phyloP scores from a whole-genome alignment of 2,329 filamentous ascomycete genomes.

The Ophiostoma quercus region DNA sequence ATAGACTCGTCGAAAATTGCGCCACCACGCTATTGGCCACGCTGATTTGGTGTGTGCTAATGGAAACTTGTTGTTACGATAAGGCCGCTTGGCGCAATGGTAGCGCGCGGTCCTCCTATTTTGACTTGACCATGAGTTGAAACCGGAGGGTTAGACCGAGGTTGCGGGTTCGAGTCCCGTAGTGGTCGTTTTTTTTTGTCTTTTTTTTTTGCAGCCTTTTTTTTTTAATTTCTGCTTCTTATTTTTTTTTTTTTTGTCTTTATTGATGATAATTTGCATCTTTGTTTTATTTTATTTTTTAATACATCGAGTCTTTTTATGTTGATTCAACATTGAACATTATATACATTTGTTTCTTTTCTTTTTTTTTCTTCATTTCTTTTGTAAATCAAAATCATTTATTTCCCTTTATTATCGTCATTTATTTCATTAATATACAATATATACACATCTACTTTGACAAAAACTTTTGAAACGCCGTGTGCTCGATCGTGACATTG shows the following conservation, averaged over 20 bases:
- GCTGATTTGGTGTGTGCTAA: slow-evolving; percentile 17
- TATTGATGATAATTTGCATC: too few relatives aligned
- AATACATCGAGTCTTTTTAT: too few relatives aligned
- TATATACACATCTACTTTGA: slow-evolving; percentile 50
- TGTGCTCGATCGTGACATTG: slow-evolving; percentile 93
- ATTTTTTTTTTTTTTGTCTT: too few relatives aligned
- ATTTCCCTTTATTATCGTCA: neutral
- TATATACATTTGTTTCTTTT: too few relatives aligned
- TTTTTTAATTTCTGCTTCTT: neutral
- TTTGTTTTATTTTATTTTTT: too few relatives aligned
- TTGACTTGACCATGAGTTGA: slow-evolving; percentile 23
- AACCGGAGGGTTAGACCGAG: slow-evolving; percentile 28
- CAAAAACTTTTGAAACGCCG: slow-evolving; percentile 90
- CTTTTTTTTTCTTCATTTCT: neutral
- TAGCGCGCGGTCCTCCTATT: slow-evolving; percentile 32
- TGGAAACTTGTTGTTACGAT: neutral
- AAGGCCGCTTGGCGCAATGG: slow-evolving; percentile 31
- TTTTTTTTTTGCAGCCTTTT: neutral
- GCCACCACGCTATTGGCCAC: slow-evolving; percentile 28
- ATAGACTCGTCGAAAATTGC: neutral
- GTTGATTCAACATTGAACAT: too few relatives aligned
- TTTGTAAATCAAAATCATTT: too few relatives aligned
- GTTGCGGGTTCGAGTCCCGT: slow-evolving; percentile 31
- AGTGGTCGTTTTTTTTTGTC: slow-evolving; percentile 28
- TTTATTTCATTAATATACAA: neutral